Evolutionary conservation across 2,329 filamentous ascomycete species (phyloP), one percentile per base, ranked within the genome.

Genomic region (Teratosphaeria viscida): DNA sequence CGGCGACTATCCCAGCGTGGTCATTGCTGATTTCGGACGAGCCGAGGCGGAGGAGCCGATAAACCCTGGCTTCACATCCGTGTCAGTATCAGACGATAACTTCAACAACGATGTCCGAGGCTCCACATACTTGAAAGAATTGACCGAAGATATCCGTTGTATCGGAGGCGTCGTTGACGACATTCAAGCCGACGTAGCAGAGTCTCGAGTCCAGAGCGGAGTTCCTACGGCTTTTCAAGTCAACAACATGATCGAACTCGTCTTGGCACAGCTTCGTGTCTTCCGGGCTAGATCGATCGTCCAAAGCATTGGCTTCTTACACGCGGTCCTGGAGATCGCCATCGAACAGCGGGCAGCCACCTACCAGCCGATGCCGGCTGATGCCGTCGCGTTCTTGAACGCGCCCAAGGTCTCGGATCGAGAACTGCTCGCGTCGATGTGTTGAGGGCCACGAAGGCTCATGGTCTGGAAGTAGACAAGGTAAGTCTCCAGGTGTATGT

Each of bases 11-110:
- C 56, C 56, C 14, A 35, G 34, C 49, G n/a, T 54, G 11, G 56
- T 58, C 43, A 6, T 58, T 19, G 56, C 56, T 7, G 56, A 58
- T 32, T 58, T 58, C 16, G 56, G 47, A 19, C 47, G 56, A 19
- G 56, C 56, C 19, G 16, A 12, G 19, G 23, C 43, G 8, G 43
- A 49, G 2, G 16, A 23, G 16, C 8, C 5, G 7, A 5, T 12
- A 43, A 12, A 43, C 37, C 12, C 3, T 43, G 3, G 37, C 10
- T 43, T 14, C 37, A 43, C 16, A n/a, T 43, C 37, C 37, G 8
- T 14, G 37, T 43, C 37, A n/a, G 16, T 43, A 43, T 14, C 37
- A n/a, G 43, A 49, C 43, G 43, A 49, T 3, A n/a, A 5, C n/a
- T 19, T 11, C 8, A n/a, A 49, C 19, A 5, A 23, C n/a, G 43